A percentile compares a stretch with the other conserved stretches of the same genome.
Evolutionary conservation across 129 eudicot genomes (phyloP).

Genomic region (Escallonia rubra): DNA sequence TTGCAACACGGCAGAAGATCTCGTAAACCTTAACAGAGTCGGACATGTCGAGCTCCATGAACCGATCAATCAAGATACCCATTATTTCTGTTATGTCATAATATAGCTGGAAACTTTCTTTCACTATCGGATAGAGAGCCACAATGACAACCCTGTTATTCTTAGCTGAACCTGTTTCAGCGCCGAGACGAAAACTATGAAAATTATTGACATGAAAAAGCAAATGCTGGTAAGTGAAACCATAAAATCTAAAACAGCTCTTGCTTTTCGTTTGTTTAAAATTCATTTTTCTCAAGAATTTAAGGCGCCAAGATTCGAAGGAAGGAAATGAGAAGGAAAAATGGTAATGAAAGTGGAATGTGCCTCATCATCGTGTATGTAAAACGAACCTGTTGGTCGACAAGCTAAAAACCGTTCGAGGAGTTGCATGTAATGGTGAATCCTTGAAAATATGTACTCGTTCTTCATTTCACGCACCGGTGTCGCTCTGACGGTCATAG

Average conservation of each 20-base stretch:
- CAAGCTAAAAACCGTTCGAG: constrained; percentile 78
- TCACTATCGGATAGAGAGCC: constrained; percentile 66
- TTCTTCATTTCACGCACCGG: constrained; percentile 39
- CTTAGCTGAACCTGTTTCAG: constrained; percentile 63
- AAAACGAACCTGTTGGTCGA: constrained; percentile 55
- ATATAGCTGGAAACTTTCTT: constrained; percentile 74
- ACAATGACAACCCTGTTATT: constrained; percentile 52
- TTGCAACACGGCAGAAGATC: constrained; percentile 47
- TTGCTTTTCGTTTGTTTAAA: too few relatives aligned
- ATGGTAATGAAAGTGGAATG: too few relatives aligned
- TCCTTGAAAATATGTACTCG: constrained; percentile 35
- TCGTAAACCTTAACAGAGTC: constrained; percentile 45
- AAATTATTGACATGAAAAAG: too few relatives aligned
- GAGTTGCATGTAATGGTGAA: constrained; percentile 51
- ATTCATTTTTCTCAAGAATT: too few relatives aligned
- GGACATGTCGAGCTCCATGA: constrained; percentile 50
- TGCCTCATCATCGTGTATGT: not conserved
- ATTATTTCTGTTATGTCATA: constrained; percentile 59
- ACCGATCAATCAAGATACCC: constrained; percentile 46
- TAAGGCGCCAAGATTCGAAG: too few relatives aligned
- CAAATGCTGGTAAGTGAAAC: too few relatives aligned
- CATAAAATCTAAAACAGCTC: too few relatives aligned
- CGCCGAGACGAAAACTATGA: not conserved
- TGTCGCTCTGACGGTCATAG: constrained; percentile 23
- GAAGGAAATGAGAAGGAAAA: too few relatives aligned